Conservation (phyloP, 768 basidiomycete genomes). For the Phaeolepiota aurea region DNA sequence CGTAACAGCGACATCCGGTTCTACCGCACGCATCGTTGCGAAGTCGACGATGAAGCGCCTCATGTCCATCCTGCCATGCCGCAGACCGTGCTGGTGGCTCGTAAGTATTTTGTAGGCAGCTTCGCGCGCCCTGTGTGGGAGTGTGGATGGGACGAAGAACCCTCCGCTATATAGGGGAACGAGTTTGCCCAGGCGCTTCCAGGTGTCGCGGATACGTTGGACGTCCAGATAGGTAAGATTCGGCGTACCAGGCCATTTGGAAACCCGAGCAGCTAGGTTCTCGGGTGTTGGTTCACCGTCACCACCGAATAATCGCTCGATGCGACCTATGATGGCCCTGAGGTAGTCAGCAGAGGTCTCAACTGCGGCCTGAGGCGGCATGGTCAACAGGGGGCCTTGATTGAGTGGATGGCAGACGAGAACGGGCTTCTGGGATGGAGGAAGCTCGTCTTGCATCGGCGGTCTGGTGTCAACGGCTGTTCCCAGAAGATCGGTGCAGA, state of each 20-base stretch:
- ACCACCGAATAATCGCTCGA: conserved; percentile 14
- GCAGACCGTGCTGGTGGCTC: conserved; percentile 15
- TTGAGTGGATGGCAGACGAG: conserved; percentile 16
- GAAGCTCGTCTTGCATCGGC: conserved; percentile 1
- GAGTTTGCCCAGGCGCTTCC: conserved; percentile 13
- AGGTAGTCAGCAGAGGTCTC: conserved; percentile 17
- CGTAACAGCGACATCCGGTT: conserved; percentile 8
- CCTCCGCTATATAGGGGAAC: conserved; percentile 19
- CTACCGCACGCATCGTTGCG: conserved; percentile 5
- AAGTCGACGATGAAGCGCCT: conserved; percentile 16
- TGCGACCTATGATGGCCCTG: conserved; percentile 13
- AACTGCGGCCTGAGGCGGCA: conserved; percentile 15
- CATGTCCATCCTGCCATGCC: conserved; percentile 21
- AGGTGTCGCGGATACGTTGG: conserved; percentile 13
- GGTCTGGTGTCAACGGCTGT: conserved; percentile 11
- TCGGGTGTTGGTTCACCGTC: conserved; percentile 4
- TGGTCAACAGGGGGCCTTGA: conserved; percentile 13
- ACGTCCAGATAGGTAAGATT: conserved; percentile 15
- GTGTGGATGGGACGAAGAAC: conserved; percentile 17
- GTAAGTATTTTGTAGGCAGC: conserved; percentile 14
- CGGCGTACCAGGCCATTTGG: conserved; percentile 8
- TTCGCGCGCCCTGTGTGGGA: conserved; percentile 15
- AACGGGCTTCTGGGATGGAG: conserved; percentile 8
- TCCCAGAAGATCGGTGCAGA: conserved; percentile 16
- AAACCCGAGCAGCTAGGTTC: conserved; percentile 6